Base-by-base conservation (phyloP, 441 rosid genomes). In the Populus hybrid region DNA sequence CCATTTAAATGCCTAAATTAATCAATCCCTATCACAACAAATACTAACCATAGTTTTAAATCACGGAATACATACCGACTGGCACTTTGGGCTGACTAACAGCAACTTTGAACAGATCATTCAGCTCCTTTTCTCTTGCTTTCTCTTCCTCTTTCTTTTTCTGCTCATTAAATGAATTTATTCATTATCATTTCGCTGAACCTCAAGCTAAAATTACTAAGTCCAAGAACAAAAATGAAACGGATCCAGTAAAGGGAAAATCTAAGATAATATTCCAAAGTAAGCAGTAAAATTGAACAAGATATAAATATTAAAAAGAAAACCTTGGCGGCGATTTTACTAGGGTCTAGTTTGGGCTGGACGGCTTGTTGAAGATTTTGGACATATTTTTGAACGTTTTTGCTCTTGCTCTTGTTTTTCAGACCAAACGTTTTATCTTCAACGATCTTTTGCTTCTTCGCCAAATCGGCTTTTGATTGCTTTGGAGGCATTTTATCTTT, bases 371-470 rank as follows among this genome's bases (percentile, higher is more conserved):
- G 32, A 30, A 30, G 32, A 30, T 30, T 30, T 30, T 30, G 32
- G 32, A 30, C 32, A 30, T 30, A 30, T 30, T 30, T 30, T 30
- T 30, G 32, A 30, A 30, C 32, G 32, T 3, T 30, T 30, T 93
- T 91, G 83, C 96, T 90, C 88, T 93, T 93, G 81, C 89, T 91
- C 85, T 92, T 92, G 83, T 93, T 91, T 81, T 92, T 91, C 73
- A 91, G 82, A 8, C 97, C 94, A 76, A 93, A 93, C 0, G 96
- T 93, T 82, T 89, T 93, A 87, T 90, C 96, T 85, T 91, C 96
- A 24, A 90, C 92, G 76, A 88, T 57, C 86, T 91, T 93, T 81
- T 91, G 91, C 89, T 93, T 93, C 87, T 91, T 93, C 83, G 92
- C 90, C 82, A 91, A 70, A 76, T 93, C 96, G 67, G 90, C 85